These are phyloP conservation scores for Sclerotinia glacialis DNA, from an alignment of 2,329 filamentous ascomycete species.

Conservation along the genomic window DNA sequence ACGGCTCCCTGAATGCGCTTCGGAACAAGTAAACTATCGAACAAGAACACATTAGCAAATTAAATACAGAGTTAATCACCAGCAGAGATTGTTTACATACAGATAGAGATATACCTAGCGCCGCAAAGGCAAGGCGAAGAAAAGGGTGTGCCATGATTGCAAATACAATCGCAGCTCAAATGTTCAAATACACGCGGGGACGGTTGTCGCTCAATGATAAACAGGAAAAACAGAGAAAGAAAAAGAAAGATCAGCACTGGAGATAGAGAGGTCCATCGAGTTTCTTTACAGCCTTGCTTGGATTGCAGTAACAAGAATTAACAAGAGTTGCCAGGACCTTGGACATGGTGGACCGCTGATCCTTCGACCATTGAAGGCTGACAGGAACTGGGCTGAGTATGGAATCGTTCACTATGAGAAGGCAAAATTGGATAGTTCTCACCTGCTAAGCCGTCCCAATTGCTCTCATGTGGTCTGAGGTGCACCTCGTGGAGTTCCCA, in stretches of 20 bases:
- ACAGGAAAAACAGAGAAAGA: constrained; percentile 2
- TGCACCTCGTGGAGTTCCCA: neutral
- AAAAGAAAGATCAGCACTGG: neutral
- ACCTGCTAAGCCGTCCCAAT: constrained; percentile 1
- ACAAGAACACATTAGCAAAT: constrained; percentile 10
- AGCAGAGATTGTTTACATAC: constrained; percentile 11
- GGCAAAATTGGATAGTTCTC: constrained; percentile 5
- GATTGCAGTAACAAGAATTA: constrained; percentile 10
- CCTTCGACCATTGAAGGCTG: constrained; percentile 17
- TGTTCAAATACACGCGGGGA: neutral
- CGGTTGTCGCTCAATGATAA: constrained; percentile 11
- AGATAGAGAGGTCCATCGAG: neutral
- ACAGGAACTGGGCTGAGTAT: constrained; percentile 11
- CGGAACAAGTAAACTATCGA: constrained; percentile 20
- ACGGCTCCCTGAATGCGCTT: constrained; percentile 7
- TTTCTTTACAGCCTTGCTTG: neutral
- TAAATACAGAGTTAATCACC: neutral
- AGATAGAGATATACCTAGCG: constrained; percentile 1
- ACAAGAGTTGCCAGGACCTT: constrained; percentile 5
- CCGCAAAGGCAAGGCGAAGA: neutral
- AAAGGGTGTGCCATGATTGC: constrained; percentile 14
- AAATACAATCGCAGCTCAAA: neutral
- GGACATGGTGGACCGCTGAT: constrained; percentile 1
- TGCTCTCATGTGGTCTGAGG: neutral
- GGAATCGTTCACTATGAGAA: neutral